phyloP scores from a whole-genome alignment of 228 moss, liverwort and hornwort genomes.

The Sphagnum fallax region DNA sequence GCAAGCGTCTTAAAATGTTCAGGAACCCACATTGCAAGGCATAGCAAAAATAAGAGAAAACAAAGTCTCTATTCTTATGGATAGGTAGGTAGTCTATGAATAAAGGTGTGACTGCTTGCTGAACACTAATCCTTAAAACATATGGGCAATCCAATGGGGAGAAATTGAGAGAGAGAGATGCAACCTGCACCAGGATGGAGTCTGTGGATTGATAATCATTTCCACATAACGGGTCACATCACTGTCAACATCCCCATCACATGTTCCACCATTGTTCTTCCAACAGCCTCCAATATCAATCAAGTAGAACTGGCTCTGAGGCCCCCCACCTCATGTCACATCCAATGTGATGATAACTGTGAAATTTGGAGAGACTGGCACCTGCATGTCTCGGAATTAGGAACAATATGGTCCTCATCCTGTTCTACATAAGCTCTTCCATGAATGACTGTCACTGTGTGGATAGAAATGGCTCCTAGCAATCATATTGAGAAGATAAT shows the following conservation, averaged over 20 bases:
- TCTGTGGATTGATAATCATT: slow-evolving; percentile 93
- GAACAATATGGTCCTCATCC: too few relatives aligned
- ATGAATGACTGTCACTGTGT: too few relatives aligned
- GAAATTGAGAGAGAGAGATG: background rate
- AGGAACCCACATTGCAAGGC: too few relatives aligned
- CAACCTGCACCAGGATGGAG: slow-evolving; percentile 47
- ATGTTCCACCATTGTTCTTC: slow-evolving; percentile 69
- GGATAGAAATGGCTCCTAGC: too few relatives aligned
- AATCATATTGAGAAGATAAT: too few relatives aligned
- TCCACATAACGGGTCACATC: slow-evolving; percentile 93
- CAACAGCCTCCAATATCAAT: slow-evolving; percentile 91
- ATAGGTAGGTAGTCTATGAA: too few relatives aligned
- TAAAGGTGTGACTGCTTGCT: too few relatives aligned
- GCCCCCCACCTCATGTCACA: slow-evolving; percentile 69
- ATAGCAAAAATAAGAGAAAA: too few relatives aligned
- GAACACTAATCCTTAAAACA: too few relatives aligned
- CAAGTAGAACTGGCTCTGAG: slow-evolving; percentile 85
- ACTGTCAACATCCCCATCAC: slow-evolving; percentile 61
- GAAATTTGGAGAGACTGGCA: slow-evolving; percentile 76
- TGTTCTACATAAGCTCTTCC: too few relatives aligned
- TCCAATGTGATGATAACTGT: slow-evolving; percentile 69
- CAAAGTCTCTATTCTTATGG: too few relatives aligned
- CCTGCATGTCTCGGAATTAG: slow-evolving; percentile 17
- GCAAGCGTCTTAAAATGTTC: too few relatives aligned
- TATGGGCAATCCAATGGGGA: background rate